Evolutionary conservation across 345 rosid genomes (phyloP).

Genomic region (Gossypium arboreum): DNA sequence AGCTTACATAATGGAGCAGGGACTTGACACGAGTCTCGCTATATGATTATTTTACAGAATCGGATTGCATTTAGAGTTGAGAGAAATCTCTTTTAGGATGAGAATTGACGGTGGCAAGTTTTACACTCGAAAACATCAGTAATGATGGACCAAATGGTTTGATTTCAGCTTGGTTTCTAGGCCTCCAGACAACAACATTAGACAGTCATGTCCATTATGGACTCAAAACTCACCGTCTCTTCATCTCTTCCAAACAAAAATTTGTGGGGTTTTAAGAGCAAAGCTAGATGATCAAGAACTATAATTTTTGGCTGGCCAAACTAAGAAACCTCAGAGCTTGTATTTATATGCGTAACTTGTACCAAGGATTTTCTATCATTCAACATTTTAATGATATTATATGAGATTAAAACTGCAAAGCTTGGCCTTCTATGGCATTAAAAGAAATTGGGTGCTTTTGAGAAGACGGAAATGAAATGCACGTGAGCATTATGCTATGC

Average conservation of each 20-base stretch:
- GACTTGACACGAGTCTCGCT: too few relatives aligned
- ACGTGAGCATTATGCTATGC: not conserved
- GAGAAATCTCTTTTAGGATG: conserved; percentile 28
- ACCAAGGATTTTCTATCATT: not conserved
- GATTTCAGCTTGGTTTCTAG: conserved; percentile 21
- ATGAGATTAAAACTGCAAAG: too few relatives aligned
- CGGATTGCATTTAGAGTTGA: too few relatives aligned
- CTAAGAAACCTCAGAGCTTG: not conserved
- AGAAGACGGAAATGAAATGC: not conserved
- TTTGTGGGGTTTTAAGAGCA: too few relatives aligned
- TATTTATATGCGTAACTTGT: not conserved
- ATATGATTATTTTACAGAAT: too few relatives aligned
- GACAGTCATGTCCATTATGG: conserved; percentile 6
- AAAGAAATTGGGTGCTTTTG: not conserved
- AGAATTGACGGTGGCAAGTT: conserved; percentile 55
- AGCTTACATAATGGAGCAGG: too few relatives aligned
- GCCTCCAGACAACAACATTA: conserved; percentile 40
- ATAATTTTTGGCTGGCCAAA: not conserved
- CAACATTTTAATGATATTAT: too few relatives aligned
- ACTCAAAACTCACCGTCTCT: too few relatives aligned
- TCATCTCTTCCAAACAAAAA: too few relatives aligned
- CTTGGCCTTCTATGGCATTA: not conserved
- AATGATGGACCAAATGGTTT: not conserved
- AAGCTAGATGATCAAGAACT: too few relatives aligned
- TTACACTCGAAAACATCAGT: conserved; percentile 42